Evolutionary conservation across 2,329 filamentous ascomycete genomes (phyloP).

Genomic region (Arachnopeziza araneosa): DNA sequence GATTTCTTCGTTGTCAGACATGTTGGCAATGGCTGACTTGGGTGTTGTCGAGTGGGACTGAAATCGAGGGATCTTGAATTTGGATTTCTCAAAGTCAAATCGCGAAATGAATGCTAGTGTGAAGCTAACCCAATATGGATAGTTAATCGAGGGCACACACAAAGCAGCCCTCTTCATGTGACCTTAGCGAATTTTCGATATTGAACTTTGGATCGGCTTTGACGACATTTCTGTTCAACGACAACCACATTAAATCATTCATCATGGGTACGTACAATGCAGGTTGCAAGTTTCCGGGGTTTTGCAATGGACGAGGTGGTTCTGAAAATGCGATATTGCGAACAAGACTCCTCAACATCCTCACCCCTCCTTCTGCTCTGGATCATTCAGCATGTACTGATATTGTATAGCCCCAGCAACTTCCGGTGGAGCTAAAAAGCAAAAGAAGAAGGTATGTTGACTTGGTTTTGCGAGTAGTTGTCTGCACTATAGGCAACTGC

Average conservation of each 20-base stretch:
- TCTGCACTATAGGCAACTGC: background rate
- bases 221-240: conserved; percentile 7
- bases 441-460: conserved; percentile 60
- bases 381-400: conserved; percentile 4
- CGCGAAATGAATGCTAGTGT: background rate
- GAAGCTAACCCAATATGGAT: background rate
- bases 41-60: conserved; percentile 9
- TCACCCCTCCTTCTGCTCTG: background rate
- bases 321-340: background rate
- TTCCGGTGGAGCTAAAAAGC: conserved; percentile 65
- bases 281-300: background rate
- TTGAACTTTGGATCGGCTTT: background rate
- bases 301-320: background rate
- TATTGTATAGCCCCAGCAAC: conserved; percentile 43
- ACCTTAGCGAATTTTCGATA: conserved; percentile 7
- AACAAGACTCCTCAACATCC: background rate
- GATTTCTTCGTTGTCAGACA: conserved; percentile 95
- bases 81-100: background rate
- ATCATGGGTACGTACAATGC: conserved; percentile 16
- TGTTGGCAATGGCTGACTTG: conserved; percentile 46
- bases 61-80: background rate
- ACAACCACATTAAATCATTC: conserved; percentile 13
- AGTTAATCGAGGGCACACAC: background rate
- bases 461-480: background rate
- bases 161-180: background rate